Evolutionary conservation across 192 early-diverging fungal genomes (phyloP), one percentile per base, ranked within the genome.

Genomic region (Umbelopsis ramanniana): DNA sequence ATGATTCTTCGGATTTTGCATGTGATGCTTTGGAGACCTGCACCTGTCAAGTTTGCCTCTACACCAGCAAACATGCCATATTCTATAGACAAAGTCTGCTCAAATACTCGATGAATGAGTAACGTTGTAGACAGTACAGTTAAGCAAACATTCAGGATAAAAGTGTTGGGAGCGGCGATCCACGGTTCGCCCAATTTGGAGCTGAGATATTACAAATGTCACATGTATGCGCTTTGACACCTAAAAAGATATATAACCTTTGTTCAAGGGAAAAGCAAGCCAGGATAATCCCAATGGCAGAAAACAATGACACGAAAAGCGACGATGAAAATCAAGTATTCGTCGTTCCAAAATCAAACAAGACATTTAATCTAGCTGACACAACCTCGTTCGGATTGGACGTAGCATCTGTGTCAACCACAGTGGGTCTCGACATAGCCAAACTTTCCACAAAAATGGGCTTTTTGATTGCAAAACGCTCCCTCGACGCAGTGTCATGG

Each of bases 371-470:
- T 9, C 12, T 68, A n/a, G 21, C 43, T 45, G 14, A 54, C 0
- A 54, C 52, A 19, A 55, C 71, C 23, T 38, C 53, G 15, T 46
- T 72, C 40, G 71, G 71, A 43, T 14, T 72, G 11, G 71, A 72
- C 43, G 54, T 72, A 29, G 71, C 71, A 1, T 46, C 71, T 45
- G 17, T 72, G 4, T 26, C 55, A 17, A 72, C 71, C n/a, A 40
- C 26, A 1, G 55, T 72, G n/a, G 54, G 71, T 45, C 55, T 72
- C 53, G 71, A 55, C n/a, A 55, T 60, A 4, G 71, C 71, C 2
- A 72, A 72, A 43, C 15, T 57, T 0, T 52, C 52, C 19, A 72
- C 71, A 6, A 60, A 45, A 7, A 37, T 72, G 21, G 71, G 71
- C 14, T 46, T 72, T 9, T 8, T 46, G 11, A 72, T 72, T 72